Base-by-base conservation (phyloP, 306 rosid genomes). In the Delonix regia region DNA sequence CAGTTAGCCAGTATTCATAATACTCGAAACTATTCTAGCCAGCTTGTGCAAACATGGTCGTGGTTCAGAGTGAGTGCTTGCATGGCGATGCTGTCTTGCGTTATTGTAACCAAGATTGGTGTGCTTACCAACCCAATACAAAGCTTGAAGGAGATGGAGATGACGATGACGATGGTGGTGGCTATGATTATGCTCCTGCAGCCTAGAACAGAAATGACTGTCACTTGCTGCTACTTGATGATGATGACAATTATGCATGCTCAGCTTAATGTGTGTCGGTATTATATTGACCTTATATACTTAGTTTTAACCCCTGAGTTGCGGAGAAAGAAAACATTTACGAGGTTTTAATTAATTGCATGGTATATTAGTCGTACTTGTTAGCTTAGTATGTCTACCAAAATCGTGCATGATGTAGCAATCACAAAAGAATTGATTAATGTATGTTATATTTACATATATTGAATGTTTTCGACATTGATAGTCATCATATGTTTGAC, bases 151-250 rank as follows among this genome's bases (percentile, higher is more conserved):
- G 67, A 45, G 85, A 82, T 0, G 84, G 75, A 0, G 85, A 71
- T 0, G 86, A 78, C 0, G 67, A 82, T 1, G 74, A 80, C 0
- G 79, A 25, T 52, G 80, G 39, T 5, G 76, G 75, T 6, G 78
- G 3, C 16, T 66, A 77, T 9, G 86, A 78, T 56, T 77, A 82
- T 7, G 82, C 79, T 36, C 76, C 80, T 0, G 86, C 86, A 25
- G 82, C 82, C 41, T 77, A 65, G 73, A 70, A 44, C 56, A 64
- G 42, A 63, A 18, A 25, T 12, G 27, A 25, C 4, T 9, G 12
- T 25, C 36, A 57, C n/a, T 56, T 27, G 3, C 1, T 21, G 41
- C 8, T 36, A 36, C 41, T 36, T 36, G 6, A 36, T 36, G 30
- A 45, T 1, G 42, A 57, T 28, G 59, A 24, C 28, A 13, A 15